Percentiles rank a stretch among this genome's conserved stretches.
Conservation (phyloP, 225 moss, liverwort and hornwort species). For the Sphagnum tenellum region DNA sequence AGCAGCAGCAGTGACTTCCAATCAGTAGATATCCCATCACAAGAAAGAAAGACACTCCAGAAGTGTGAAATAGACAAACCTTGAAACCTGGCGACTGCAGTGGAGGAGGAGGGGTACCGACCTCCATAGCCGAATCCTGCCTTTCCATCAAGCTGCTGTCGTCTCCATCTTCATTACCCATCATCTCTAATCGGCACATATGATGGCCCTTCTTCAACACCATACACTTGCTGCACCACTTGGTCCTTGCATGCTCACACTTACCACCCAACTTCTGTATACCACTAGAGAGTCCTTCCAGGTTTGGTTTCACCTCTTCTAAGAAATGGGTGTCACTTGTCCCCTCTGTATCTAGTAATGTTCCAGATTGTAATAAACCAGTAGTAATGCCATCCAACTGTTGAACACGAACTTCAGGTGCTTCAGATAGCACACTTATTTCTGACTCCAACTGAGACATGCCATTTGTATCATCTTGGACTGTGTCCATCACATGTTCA, state of each 20-base stretch:
- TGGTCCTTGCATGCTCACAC: constrained; percentile 1
- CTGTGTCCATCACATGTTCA: constrained; percentile 10
- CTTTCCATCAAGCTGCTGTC: constrained; percentile 18
- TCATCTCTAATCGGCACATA: constrained; percentile 14
- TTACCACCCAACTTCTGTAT: constrained; percentile 7
- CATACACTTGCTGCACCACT: constrained; percentile 16
- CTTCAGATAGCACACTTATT: constrained; percentile 28
- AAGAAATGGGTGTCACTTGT: constrained; percentile 40
- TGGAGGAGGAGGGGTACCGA: constrained; percentile 26
- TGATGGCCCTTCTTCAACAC: constrained; percentile 16
- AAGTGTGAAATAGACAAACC: constrained; percentile 9
- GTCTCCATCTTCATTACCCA: constrained; percentile 27
- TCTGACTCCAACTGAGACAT: constrained; percentile 22
- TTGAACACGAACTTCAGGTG: constrained; percentile 28
- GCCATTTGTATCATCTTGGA: constrained; percentile 16
- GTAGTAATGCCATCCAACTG: constrained; percentile 23
- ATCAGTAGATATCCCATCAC: neutral
- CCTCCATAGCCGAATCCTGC: constrained; percentile 34
- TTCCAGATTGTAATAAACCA: constrained; percentile 16
- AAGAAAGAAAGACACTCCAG: neutral
- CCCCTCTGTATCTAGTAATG: constrained; percentile 22
- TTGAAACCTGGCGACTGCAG: constrained; percentile 37
- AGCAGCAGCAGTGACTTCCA: too few species aligned
- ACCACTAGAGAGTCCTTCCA: constrained; percentile 23
- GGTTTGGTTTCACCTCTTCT: constrained; percentile 25